Base-by-base conservation (phyloP, 2,329 filamentous ascomycete genomes). In the Fusarium xyrophilum region DNA sequence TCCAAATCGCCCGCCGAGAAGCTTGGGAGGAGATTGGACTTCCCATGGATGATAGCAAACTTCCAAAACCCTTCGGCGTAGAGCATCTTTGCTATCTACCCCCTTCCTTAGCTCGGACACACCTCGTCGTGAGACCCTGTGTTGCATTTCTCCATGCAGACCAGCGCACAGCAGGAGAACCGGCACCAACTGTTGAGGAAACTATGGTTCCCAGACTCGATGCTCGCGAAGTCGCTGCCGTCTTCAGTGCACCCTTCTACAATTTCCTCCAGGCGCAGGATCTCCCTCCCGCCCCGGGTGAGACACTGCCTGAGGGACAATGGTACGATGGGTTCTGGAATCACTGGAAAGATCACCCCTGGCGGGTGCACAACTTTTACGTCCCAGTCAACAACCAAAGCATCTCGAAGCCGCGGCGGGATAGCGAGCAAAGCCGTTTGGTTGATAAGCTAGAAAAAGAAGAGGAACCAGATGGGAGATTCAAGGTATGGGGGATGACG, bases 401-500 rank as follows among this genome's bases (percentile, higher is more conserved):
- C 27, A 90, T 94, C 23, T 85, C 87, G 13, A 89, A 86, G 77
- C 89, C 91, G 23, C 70, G 75, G n/a, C 68, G 68, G 27, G 62
- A 52, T 57, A 79, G 79, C 60, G 80, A 76, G 40, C 79, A 87
- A 76, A 80, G 81, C 55, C 78, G 81, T 42, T 74, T 82, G 47
- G 79, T 78, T 6, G 80, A 82, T 62, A 74, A 78, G 64, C 72
- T 85, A 19, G 81, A 86, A 60, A 82, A 85, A 67, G 82, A 81
- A 46, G 75, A 81, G 65, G 80, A 84, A 63, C 77, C 79, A 14
- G 75, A 79, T 7, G 82, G 82, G 5, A 83, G 91, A 38, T 97
- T 96, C 79, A 89, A 91, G 71, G 93, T 98, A 7, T 97, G 94
- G 86, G 95, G 95, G 19, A 95, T 98, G 93, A 98, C 95, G 55